Evolutionary conservation across 1,284 basidiomycete species (phyloP).

Genomic region (Tilletia setariae): DNA sequence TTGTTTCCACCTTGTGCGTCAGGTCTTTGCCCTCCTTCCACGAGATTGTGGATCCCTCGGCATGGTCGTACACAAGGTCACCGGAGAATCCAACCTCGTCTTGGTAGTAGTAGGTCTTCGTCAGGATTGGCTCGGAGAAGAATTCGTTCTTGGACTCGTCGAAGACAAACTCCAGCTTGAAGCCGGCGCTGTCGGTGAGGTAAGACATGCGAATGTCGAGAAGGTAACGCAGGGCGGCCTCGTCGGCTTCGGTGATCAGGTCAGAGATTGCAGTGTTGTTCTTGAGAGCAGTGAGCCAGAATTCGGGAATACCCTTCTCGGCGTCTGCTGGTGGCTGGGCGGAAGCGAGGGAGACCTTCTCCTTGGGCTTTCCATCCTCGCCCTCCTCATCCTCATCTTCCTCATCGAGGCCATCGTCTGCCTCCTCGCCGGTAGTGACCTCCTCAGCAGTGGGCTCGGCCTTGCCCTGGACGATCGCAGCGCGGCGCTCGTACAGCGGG

Average conservation of each 20-base stretch:
- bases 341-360: slow-evolving; percentile 53
- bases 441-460: slow-evolving; percentile 75
- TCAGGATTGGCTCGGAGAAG: slow-evolving; percentile 78
- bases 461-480: slow-evolving; percentile 76
- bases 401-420: slow-evolving; percentile 61
- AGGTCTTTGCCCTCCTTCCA: slow-evolving; percentile 99
- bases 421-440: slow-evolving; percentile 71
- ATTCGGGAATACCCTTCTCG: slow-evolving; percentile 77
- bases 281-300: slow-evolving; percentile 94
- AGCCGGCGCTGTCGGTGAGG: slow-evolving; percentile 73
- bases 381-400: slow-evolving; percentile 60
- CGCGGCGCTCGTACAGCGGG: slow-evolving; percentile 83
- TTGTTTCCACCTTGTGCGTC: slow-evolving; percentile 95
- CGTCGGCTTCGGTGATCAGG: slow-evolving; percentile 89
- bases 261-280: slow-evolving; percentile 84
- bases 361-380: slow-evolving; percentile 50
- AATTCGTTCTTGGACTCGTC: slow-evolving; percentile 67
- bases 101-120: slow-evolving; percentile 95
- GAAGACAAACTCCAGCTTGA: slow-evolving; percentile 85
- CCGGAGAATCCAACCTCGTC: slow-evolving; percentile 84
- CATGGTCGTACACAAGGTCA: slow-evolving; percentile 91
- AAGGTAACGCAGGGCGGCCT: slow-evolving; percentile 67
- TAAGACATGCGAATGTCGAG: slow-evolving; percentile 69
- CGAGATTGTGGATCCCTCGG: slow-evolving; percentile 82
- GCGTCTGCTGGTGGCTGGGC: slow-evolving; percentile 55